Base-by-base conservation (phyloP, 345 rosid species). In the Moricandia arvensis region DNA sequence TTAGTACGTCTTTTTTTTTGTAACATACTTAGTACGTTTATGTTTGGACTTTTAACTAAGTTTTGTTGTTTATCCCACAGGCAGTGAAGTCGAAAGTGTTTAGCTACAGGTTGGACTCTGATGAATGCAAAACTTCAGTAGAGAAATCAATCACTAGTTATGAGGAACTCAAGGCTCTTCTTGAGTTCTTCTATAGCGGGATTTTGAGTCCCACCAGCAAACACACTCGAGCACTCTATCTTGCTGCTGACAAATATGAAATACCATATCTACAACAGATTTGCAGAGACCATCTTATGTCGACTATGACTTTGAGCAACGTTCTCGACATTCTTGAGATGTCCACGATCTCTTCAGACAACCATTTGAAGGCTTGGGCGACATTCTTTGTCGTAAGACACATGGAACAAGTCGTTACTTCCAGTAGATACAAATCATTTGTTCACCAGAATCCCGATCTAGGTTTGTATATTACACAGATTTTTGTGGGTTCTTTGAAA, bases 201-300 rank as follows among this genome's bases (percentile, higher is more conserved):
- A 11, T 6, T 15, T 3, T 67, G 11, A 51, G 7, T 17, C 5
- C 10, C 2, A 1, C 60, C 17, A 67, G 4, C 30, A 51, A 51
- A 31, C 61, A 68, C 47, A 53, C 1, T 33, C 47, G 18, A 53
- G 61, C 33, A 13, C 72, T 68, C 51, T 68, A 68, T 34, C 33
- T 68, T 12, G 72, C 72, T 11, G 62, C 62, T 35, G 62, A 54
- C 34, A 68, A 68, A 17, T 68, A 68, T 68, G 72, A 54, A 47
- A 54, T 68, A 18, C 33, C 45, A 34, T 68, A 54, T 68, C 72
- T 68, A 21, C 72, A 68, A 68, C 49, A 54, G 8, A 1, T 34
- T 21, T 68, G 72, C 63, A 34, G 51, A 68, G 43, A 21, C 0
- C 21, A 54, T 0, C n/a, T 54, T 1, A 4, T 8, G 12, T 13